Base-by-base conservation (phyloP, 23 red algal genomes). In the Gracilariopsis chorda region DNA sequence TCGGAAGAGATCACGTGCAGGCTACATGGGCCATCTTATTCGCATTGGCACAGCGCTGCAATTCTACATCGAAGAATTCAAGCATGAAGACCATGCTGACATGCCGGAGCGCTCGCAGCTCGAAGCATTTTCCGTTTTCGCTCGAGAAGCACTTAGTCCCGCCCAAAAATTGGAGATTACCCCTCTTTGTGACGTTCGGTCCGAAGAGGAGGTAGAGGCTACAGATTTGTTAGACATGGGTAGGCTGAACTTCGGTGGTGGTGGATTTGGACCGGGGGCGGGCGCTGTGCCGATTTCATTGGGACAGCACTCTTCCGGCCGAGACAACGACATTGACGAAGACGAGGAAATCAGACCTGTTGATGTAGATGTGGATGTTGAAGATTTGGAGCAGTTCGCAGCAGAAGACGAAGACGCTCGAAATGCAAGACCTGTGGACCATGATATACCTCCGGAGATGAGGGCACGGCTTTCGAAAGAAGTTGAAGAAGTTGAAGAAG, bases 11-110 rank as follows among this genome's bases (percentile, higher is more conserved):
- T 76, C 61, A 7, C 69, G 88, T 3, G 68, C 81, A 36, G 91
- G 91, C 14, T 94, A 94, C 70, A 94, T 94, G 91, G 91, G 91
- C 3, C 91, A 94, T 59, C 72, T 94, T 23, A 94, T 94, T 80
- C 65, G 82, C 27, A 94, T 94, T 34, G 80, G 80, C 23, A 80
- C 78, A n/a, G 47, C 79, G 20, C 39, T 94, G 36, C 56, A 48
- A 45, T 55, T 35, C 7, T 87, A 65, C 39, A 61, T 94, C 41
- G 62, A 71, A 40, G 67, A 25, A 24, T 42, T 13, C 8, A 46
- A 94, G 91, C 48, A 48, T 42, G 68, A 85, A 40, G 51, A 30
- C 0, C 21, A 69, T 40, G 51, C 63, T 36, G 78, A 87, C 1
- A 27, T 94, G 82, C 82, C 69, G 28, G 44, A 64, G 19, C 44